Conservation (phyloP, 208 protist genomes). For the Acanthamoeba sp. region DNA sequence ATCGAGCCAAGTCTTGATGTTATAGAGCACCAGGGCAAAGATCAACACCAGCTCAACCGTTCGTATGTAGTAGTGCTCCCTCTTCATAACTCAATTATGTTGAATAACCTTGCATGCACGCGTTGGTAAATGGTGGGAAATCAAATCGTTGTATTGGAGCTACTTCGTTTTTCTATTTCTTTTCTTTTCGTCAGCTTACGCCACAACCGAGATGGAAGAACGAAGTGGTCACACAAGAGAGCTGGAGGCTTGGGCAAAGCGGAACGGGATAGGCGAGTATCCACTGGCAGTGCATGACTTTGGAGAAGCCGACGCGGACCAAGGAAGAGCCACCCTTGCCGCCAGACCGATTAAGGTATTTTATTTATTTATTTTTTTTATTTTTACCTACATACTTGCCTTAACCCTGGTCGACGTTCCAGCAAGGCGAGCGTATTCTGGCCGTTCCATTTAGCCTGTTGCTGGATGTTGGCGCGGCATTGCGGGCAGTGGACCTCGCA, state of each 20-base stretch:
- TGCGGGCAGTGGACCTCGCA: neutral
- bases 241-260: neutral
- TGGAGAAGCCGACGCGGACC: neutral
- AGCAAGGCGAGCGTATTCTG: conserved; percentile 43
- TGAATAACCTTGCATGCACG: no score
- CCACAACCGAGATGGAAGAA: no score
- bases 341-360: neutral
- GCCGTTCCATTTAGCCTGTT: neutral
- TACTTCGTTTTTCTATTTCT: neutral
- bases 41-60: conserved; percentile 43
- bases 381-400: no score
- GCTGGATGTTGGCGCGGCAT: neutral
- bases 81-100: conserved; percentile 24
- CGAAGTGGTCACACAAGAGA: neutral
- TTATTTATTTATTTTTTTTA: neutral
- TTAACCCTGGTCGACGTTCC: no score
- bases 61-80: neutral
- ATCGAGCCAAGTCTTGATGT: conserved; percentile 29
- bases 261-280: neutral
- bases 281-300: conserved; percentile 36
- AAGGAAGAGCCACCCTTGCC: conserved; percentile 31
- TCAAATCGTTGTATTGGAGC: neutral
- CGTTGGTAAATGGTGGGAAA: no score
- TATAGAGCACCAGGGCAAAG: conserved; percentile 42
- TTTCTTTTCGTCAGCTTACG: no score